phyloP scores from a whole-genome alignment of 768 basidiomycete genomes.

The Mycena albidolilacea region DNA sequence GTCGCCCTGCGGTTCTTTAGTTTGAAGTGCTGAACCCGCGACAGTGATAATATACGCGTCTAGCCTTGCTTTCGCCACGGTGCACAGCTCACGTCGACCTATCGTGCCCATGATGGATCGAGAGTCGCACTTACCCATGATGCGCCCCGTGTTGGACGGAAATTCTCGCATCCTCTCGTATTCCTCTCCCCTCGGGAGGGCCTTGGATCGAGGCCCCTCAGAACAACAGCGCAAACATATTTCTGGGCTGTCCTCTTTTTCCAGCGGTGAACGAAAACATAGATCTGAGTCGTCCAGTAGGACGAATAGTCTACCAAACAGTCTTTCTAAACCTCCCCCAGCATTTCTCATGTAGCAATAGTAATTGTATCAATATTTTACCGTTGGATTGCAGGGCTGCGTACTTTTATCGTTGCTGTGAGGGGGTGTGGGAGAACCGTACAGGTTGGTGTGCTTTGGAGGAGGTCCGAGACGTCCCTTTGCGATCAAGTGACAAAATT shows the following conservation, averaged over 20 bases:
- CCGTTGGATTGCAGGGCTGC: too few relatives aligned
- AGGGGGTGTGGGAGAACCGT: too few relatives aligned
- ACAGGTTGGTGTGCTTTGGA: too few relatives aligned
- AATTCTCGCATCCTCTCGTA: conserved; percentile 23
- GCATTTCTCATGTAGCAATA: conserved; percentile 37
- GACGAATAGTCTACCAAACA: conserved; percentile 20
- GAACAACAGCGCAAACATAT: conserved; percentile 37
- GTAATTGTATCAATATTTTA: conserved; percentile 33
- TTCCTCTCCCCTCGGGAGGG: background rate
- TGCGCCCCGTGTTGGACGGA: conserved; percentile 22
- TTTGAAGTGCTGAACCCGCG: conserved; percentile 18
- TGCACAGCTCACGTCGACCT: conserved; percentile 48
- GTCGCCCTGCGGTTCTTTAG: conserved; percentile 41
- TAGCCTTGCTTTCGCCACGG: conserved; percentile 57
- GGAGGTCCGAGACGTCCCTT: too few relatives aligned
- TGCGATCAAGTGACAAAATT: too few relatives aligned
- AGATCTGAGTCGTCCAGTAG: conserved; percentile 24
- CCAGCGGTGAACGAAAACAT: conserved; percentile 30
- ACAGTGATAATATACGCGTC: conserved; percentile 60
- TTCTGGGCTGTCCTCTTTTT: conserved; percentile 19
- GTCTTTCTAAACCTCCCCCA: conserved; percentile 31
- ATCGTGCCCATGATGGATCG: conserved; percentile 34
- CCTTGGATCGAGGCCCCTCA: background rate
- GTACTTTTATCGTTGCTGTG: too few relatives aligned
- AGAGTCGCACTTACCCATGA: conserved; percentile 37